These are phyloP conservation scores for Aspergillus clavatus DNA, from an alignment of 2,329 filamentous ascomycete species.

Conservation along the genomic window DNA sequence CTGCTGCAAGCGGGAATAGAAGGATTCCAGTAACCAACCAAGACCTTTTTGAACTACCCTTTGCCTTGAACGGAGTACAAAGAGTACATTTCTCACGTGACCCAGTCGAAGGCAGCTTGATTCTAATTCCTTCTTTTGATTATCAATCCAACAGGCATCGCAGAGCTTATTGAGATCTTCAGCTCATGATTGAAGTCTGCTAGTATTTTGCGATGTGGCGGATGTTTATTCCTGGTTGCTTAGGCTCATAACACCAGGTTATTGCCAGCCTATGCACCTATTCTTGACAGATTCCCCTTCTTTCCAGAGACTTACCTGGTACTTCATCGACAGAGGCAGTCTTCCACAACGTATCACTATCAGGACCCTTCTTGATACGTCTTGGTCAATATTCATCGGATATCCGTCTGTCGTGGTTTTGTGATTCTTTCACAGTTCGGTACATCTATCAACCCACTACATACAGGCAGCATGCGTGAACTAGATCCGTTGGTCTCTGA, in stretches of 20 bases:
- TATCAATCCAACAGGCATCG: slow-evolving; percentile 5
- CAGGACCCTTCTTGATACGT: no score
- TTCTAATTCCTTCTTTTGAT: slow-evolving; percentile 8
- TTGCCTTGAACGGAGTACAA: no score
- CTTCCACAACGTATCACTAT: neutral
- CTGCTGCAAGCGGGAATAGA: neutral
- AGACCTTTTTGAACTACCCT: no score
- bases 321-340: neutral
- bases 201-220: neutral
- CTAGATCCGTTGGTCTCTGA: slow-evolving; percentile 46
- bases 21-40: no score
- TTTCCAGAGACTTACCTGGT: neutral
- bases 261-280: neutral
- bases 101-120: neutral
- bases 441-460: neutral
- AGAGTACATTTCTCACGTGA: neutral
- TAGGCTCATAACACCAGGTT: neutral
- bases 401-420: no score
- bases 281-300: neutral
- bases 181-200: neutral
- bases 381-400: no score
- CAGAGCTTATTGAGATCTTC: neutral
- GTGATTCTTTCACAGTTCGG: no score
- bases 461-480: slow-evolving; percentile 39
- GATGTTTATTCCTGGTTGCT: neutral